Conservation (phyloP, 106 monocot species). For the Dendrobium chrysotoxum region DNA sequence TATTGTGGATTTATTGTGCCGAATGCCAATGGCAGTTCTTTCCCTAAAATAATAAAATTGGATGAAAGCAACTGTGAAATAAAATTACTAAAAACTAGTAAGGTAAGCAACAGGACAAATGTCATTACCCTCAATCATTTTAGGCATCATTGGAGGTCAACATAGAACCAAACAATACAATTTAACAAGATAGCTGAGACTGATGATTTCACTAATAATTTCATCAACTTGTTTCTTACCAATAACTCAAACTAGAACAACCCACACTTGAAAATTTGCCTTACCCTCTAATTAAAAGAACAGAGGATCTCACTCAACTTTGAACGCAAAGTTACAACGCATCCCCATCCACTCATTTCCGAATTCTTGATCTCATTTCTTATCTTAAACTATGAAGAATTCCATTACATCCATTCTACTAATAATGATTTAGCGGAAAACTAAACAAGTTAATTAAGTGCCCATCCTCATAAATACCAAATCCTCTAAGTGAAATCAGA, state of each 20-base stretch:
- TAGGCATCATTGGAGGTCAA: neutral
- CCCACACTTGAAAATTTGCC: neutral
- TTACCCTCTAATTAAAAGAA: neutral
- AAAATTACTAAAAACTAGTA: neutral
- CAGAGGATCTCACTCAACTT: neutral
- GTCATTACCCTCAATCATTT: neutral
- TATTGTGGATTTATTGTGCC: no score
- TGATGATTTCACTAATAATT: neutral
- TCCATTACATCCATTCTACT: no score
- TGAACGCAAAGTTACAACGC: no score
- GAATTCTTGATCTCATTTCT: neutral
- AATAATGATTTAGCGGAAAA: no score
- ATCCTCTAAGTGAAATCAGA: no score
- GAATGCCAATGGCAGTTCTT: no score
- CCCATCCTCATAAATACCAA: no score
- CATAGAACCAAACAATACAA: neutral
- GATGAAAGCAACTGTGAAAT: no score
- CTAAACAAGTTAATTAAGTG: no score
- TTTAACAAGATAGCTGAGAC: neutral
- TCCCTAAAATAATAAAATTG: no score
- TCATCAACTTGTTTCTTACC: neutral
- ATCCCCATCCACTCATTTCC: neutral
- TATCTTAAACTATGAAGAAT: no score
- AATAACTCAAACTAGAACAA: neutral
- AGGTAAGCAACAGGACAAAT: neutral